Percentiles rank a stretch among this genome's conserved stretches.
Conservation (phyloP, 1,284 basidiomycete genomes). For the Trichosporon inkin region DNA sequence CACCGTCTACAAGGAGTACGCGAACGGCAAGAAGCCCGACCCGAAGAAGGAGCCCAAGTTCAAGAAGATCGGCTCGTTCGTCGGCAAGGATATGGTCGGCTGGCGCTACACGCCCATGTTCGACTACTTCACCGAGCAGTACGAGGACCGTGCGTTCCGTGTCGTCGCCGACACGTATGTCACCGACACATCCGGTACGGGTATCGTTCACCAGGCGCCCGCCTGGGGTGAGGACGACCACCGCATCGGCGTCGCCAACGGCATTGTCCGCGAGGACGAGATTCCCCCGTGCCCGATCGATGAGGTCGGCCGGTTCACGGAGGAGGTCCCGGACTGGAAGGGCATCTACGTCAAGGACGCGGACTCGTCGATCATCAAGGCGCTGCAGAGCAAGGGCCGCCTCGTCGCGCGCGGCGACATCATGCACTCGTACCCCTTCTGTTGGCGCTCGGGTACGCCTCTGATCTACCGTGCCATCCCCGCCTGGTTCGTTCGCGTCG, state of each 20-base stretch:
- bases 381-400: conserved; percentile 79
- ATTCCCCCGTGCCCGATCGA: conserved; percentile 95
- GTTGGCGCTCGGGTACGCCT: conserved; percentile 94
- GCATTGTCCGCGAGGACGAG: conserved; percentile 76
- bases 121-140: conserved; percentile 93
- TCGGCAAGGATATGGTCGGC: conserved; percentile 88
- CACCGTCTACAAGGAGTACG: conserved; percentile 91
- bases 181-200: conserved; percentile 88
- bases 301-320: conserved; percentile 81
- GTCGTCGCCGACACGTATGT: conserved; percentile 91
- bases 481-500: conserved; percentile 91
- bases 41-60: conserved; percentile 84
- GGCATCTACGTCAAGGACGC: conserved; percentile 94
- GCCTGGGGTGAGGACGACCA: conserved; percentile 99
- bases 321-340: conserved; percentile 81
- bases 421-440: conserved; percentile 93
- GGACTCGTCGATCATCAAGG: conserved; percentile 90
- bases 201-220: conserved; percentile 98
- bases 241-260: conserved; percentile 80
- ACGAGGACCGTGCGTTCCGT: conserved; percentile 84
- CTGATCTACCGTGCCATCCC: conserved; percentile 96
- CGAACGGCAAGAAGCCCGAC: conserved; percentile 49
- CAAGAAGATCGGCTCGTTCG: conserved; percentile 82
- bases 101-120: conserved; percentile 96
- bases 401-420: conserved; percentile 83